Evolutionary conservation across 2,329 filamentous ascomycete genomes (phyloP), one percentile per base, ranked within the genome.

Genomic region (Fusarium palustre): DNA sequence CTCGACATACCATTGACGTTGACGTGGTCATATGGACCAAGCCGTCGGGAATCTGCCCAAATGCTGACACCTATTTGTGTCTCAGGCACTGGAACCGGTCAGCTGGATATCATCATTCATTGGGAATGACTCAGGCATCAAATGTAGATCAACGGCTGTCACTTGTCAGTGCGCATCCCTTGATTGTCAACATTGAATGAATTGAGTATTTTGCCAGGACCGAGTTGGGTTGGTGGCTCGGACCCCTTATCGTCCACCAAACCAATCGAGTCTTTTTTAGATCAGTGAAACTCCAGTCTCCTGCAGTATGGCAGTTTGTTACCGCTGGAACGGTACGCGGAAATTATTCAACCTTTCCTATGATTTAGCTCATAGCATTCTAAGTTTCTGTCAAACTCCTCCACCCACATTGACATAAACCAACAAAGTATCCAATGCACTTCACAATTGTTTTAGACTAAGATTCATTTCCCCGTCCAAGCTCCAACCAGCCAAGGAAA

Each of bases 291-390:
- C 55, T 52, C 53, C 61, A 42, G 41, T 58, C 22, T 65, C 41
- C 24, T 65, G 54, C 62, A 65, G 52, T 45, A 65, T 74, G 71
- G 69, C 71, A 64, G 58, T 59, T 47, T 50, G 58, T 69, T 74
- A 74, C 71, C 71, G 57, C 70, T 61, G 63, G 69, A 47, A 45
- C 46, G 71, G 71, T 74, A 74, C 71, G 59, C 57, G 58, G 55
- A 68, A 68, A 56, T 49, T 59, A 52, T 47, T 52, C 60, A 72
- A 54, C 63, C 55, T 55, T 55, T 33, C 25, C 43, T 48, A 38
- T 22, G 6, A 52, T 54, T 67, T 70, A 73, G 66, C 62, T 56
- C 55, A 22, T 54, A 58, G 47, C 59, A 43, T 63, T 67, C 59
- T 41, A 28, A 50, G 61, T 20, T 54, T 47, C 31, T 50, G 43